Evolutionary conservation across 805 yeast genomes (phyloP), one percentile per base, ranked within the genome.

Genomic region (Millerozyma acaciae): DNA sequence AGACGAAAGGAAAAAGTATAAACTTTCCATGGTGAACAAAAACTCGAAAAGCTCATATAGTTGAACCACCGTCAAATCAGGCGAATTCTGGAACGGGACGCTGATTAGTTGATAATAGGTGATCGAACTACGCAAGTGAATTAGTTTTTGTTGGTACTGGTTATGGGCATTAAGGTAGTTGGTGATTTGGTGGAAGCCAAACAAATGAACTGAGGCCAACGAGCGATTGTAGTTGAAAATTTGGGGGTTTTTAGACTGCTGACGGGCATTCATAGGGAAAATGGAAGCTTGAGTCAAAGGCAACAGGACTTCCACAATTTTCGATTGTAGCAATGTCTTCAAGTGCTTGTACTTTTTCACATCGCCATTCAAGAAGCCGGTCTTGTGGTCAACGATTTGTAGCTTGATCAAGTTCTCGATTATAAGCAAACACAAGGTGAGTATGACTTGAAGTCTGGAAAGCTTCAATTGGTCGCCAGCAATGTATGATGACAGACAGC

Each of bases 161-260:
- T 40, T 42, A 27, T 51, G 44, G 27, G 40, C 39, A 32, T 48
- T 51, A 13, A 48, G 44, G 8, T 55, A 48, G 32, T 53, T 57
- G 35, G 53, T 47, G 16, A 49, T 51, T 31, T 54, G 61, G 36
- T 54, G 50, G 38, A 59, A 62, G 36, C 53, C 48, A 34, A 52
- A 57, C 37, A 59, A 40, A 35, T 62, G 60, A 4, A 58, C 24
- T 16, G 49, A 48, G 14, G 52, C 35, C 13, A 60, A 32, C 9
- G 63, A 49, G 26, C 51, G 45, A 33, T 60, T 57, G 38, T 60
- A 62, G 34, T 53, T 55, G 21, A 58, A 47, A 32, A 56, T 59
- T 33, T 47, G 44, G 8, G 52, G 49, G 34, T 48, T 50, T 25
- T 43, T 27, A 20, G 39, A 44, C 10, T 17, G 16, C 10, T 43